Base-by-base conservation (phyloP, 805 yeast genomes). In the Candida sonorensis region DNA sequence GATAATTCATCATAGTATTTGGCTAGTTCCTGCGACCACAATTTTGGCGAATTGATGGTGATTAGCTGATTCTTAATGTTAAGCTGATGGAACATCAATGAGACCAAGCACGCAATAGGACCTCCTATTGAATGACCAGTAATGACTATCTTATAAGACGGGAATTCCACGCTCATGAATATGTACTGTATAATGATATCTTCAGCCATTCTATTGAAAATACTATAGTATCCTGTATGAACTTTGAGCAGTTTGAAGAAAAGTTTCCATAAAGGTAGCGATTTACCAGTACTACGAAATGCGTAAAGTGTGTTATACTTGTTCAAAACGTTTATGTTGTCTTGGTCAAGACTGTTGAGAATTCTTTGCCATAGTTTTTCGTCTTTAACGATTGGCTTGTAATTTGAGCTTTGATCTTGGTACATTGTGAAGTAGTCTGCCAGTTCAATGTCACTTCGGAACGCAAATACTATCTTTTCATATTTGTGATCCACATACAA, bases 91-190 rank as follows among this genome's bases (percentile, higher is more conserved):
- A 44, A 38, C 13, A 40, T 33, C 17, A 44, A 32, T 17, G 45
- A 41, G 1, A 38, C 36, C 7, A 44, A 27, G 16, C 45, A 44
- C 2, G 48, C 48, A 6, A 44, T 39, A 4, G 48, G 41, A 5
- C 48, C 48, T 10, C 48, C 48, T 45, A 44, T 41, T 6, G 48
- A 44, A 30, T 44, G 48, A n/a, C 48, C 48, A 16, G 36, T 26
- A 22, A 44, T 29, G 13, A 27, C 30, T 23, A 44, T 37, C 19
- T 36, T 19, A 23, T 41, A 44, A 17, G 36, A 33, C 1, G 45
- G 43, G 29, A 33, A 40, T 26, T 31, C 27, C 18, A 33, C 23
- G 20, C 31, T 36, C 14, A 35, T 26, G 11, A 28, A 27, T 10
- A 40, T 13, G 25, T 44, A 44, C 11, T 37, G 37, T 9, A 36